These are phyloP conservation scores for Manihot esculenta DNA, from an alignment of 441 rosid species.

Conservation along the genomic window DNA sequence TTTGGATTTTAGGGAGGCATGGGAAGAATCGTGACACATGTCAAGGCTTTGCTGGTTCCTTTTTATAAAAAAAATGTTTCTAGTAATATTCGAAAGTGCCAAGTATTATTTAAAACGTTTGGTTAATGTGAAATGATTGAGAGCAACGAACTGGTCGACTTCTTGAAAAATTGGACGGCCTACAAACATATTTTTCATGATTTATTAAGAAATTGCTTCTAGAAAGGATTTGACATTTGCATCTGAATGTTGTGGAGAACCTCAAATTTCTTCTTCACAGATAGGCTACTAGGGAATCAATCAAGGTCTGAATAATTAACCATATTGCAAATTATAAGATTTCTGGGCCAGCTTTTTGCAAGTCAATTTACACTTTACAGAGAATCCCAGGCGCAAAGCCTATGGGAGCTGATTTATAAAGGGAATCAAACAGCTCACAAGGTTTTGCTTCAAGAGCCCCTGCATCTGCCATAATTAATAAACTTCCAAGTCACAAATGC, in stretches of 20 bases:
- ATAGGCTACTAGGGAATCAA: background rate
- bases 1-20: too few species aligned
- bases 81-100: background rate
- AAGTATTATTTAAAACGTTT: background rate
- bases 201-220: background rate
- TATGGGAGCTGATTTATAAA: background rate
- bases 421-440: constrained; percentile 10
- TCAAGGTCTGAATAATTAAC: background rate
- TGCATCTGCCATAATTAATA: background rate
- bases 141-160: background rate
- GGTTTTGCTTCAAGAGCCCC: background rate
- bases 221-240: constrained; percentile 4
- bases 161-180: background rate
- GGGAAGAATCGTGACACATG: too few species aligned
- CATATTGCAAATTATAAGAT: background rate
- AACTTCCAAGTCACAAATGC: background rate
- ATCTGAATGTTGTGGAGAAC: background rate
- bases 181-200: background rate
- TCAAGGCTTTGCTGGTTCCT: background rate
- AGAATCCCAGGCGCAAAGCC: background rate
- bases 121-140: background rate
- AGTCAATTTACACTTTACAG: background rate
- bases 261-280: background rate
- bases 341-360: background rate
- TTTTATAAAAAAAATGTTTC: too few species aligned